Evolutionary conservation across 2,329 filamentous ascomycete species (phyloP), one percentile per base, ranked within the genome.

Genomic region (Didymella glomerata): DNA sequence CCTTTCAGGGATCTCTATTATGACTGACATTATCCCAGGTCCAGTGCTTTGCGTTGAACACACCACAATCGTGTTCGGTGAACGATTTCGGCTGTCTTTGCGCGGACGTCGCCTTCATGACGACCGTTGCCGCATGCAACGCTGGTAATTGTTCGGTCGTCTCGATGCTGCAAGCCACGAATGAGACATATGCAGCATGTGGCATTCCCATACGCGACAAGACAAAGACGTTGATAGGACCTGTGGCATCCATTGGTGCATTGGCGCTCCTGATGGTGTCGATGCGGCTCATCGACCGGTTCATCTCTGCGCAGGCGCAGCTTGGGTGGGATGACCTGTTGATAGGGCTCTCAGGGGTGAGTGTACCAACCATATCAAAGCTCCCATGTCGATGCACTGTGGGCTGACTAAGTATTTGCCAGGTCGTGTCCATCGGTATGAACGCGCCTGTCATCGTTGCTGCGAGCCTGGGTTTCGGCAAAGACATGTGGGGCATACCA

Each of bases 321-420:
- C 62, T 74, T 13, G 71, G 71, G n/a, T 70, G 64, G 68, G 70
- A 74, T 50, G 71, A 74, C 34, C 54, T 70, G n/a, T 55, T 74
- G 50, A 71, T 73, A 41, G 70, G 66, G 16, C 56, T 73, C 10
- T 63, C 71, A 47, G 71, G 68, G 30, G 70, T 74, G 60, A 30
- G 71, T 59, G 24, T 38, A 10, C 5, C 18, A 54, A 44, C 6
- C 41, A 20, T 30, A 44, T 38, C 2, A 8, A 38, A 20, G 36
- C 9, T 20, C 10, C 16, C 7, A 38, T 9, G 1, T 16, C 10
- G n/a, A 20, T 38, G 6, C 36, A 4, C n/a, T 14, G 30, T 32
- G 13, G 32, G 3, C 36, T 38, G 16, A 38, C 36, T 38, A 3
- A 20, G 4, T 7, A 3, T 48, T 25, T 18, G 46, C 36, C 44